Evolutionary conservation across 768 basidiomycete genomes (phyloP), one percentile per base, ranked within the genome.

Genomic region (Serendipita sp.): DNA sequence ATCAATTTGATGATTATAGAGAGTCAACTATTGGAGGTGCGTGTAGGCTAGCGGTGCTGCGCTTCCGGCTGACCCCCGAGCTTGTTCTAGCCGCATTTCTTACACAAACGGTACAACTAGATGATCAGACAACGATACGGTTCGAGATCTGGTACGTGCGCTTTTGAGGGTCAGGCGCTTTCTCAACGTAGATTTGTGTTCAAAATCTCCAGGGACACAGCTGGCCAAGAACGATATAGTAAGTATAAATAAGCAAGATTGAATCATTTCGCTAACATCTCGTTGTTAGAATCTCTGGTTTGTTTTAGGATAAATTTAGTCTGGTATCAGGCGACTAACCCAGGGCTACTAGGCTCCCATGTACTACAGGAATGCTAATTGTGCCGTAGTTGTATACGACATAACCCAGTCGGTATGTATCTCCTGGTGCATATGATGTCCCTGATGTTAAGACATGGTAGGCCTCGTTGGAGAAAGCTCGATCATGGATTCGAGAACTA

Each of bases 311-410:
- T 13, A 6, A 18, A 5, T 27, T 23, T 23, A 23, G 23, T 13
- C 62, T 40, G 62, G 55, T 6, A 16, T 27, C 3, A 36, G 29
- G 6, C 53, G 44, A 31, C 43, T 34, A 31, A 37, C 33, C 45
- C 5, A n/a, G 3, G 37, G 60, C 65, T 63, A 64, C 18, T 64
- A 91, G 83, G 90, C 91, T 43, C 92, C 91, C 64, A 95, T 94
- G 92, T 95, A 95, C 78, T 96, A 96, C 75, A 86, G 91, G 68
- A 91, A 91, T 68, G 91, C 90, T 71, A 88, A 93, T 71, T 92
- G 91, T 70, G 91, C 92, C 29, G 89, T 95, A 31, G 92, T 93
- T 53, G 91, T 93, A 23, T 95, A 92, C 73, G 96, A 99, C 75
- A 94, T 99, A 73, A 98, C 96, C 45, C 88, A 91, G 72, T 72